Conservation (phyloP, 2,329 filamentous ascomycete species). For the Alternaria panax region DNA sequence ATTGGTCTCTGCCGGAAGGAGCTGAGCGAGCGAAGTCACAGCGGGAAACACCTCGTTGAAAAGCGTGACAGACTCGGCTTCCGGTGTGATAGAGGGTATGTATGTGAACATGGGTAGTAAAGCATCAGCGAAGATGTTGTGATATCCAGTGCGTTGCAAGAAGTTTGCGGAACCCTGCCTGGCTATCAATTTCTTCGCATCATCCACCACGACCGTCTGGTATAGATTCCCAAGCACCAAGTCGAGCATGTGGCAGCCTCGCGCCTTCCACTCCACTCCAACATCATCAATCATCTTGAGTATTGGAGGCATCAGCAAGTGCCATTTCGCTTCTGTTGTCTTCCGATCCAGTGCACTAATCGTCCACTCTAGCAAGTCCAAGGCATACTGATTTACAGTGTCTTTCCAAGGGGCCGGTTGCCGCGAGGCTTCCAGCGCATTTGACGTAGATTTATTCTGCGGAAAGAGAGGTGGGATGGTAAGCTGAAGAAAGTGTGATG, state of each 20-base stretch:
- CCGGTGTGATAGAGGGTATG: slow-evolving; percentile 78
- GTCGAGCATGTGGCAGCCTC: slow-evolving; percentile 64
- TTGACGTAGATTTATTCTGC: slow-evolving; percentile 39
- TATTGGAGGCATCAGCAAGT: slow-evolving; percentile 72
- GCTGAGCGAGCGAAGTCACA: slow-evolving; percentile 63
- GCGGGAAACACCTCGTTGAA: slow-evolving; percentile 71
- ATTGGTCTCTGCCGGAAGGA: slow-evolving; percentile 5
- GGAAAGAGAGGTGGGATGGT: slow-evolving; percentile 73
- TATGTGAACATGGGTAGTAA: slow-evolving; percentile 76
- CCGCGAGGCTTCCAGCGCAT: slow-evolving; percentile 64
- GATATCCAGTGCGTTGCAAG: slow-evolving; percentile 64
- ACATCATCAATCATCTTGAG: slow-evolving; percentile 73
- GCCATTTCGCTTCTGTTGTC: slow-evolving; percentile 66
- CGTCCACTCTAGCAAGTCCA: slow-evolving; percentile 69
- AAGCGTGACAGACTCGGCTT: slow-evolving; percentile 71
- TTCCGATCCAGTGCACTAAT: slow-evolving; percentile 61
- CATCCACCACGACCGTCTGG: not conserved
- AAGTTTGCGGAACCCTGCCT: slow-evolving; percentile 56
- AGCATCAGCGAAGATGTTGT: slow-evolving; percentile 71
- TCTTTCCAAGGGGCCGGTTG: slow-evolving; percentile 68
- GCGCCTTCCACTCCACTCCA: slow-evolving; percentile 60
- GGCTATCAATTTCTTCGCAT: slow-evolving; percentile 29
- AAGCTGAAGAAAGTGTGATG: slow-evolving; percentile 65
- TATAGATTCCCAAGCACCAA: slow-evolving; percentile 60
- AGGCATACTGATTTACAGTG: slow-evolving; percentile 55